phyloP scores from a whole-genome alignment of 352 stramenopile species.

The Globisporangium rhizosaccharum region DNA sequence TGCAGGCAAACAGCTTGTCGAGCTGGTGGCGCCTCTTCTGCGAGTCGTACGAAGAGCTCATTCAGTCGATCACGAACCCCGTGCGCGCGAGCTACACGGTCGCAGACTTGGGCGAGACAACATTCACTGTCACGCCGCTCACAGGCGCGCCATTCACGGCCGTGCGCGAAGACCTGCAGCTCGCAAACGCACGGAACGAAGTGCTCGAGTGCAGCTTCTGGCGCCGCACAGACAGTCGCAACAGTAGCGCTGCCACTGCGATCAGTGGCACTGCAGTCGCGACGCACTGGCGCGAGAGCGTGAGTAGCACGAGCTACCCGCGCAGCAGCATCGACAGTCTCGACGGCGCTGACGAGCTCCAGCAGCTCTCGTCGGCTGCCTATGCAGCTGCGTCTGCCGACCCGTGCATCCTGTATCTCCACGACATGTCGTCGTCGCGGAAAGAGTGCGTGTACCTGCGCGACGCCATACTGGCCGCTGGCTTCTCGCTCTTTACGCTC shows the following conservation, averaged over 20 bases:
- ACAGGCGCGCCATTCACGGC: slow-evolving; percentile 9
- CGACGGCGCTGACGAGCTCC: slow-evolving; percentile 3
- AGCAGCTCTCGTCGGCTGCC: slow-evolving; percentile 6
- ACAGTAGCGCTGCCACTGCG: neutral
- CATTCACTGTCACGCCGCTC: slow-evolving; percentile 13
- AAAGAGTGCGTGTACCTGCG: slow-evolving; percentile 74
- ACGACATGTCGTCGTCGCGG: slow-evolving; percentile 73
- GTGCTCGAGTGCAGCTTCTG: slow-evolving; percentile 72
- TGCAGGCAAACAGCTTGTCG: slow-evolving; percentile 43
- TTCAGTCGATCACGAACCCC: slow-evolving; percentile 62
- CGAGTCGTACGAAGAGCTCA: slow-evolving; percentile 66
- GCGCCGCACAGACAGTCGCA: slow-evolving; percentile 15
- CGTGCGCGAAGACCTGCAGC: slow-evolving; percentile 53
- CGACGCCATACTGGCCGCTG: slow-evolving; percentile 36
- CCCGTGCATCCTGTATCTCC: slow-evolving; percentile 71
- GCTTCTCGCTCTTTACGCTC: slow-evolving; percentile 71
- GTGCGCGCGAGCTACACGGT: slow-evolving; percentile 55
- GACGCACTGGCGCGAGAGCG: slow-evolving; percentile 13
- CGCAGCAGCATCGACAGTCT: slow-evolving; percentile 16
- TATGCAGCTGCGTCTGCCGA: slow-evolving; percentile 6
- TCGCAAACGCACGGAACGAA: slow-evolving; percentile 45
- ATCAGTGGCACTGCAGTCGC: neutral
- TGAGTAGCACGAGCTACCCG: slow-evolving; percentile 13
- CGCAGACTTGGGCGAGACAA: slow-evolving; percentile 37
- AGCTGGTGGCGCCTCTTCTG: slow-evolving; percentile 72